Evolutionary conservation across 1,139 yeast species (phyloP).

Genomic region (Debaryomyces udenii): DNA sequence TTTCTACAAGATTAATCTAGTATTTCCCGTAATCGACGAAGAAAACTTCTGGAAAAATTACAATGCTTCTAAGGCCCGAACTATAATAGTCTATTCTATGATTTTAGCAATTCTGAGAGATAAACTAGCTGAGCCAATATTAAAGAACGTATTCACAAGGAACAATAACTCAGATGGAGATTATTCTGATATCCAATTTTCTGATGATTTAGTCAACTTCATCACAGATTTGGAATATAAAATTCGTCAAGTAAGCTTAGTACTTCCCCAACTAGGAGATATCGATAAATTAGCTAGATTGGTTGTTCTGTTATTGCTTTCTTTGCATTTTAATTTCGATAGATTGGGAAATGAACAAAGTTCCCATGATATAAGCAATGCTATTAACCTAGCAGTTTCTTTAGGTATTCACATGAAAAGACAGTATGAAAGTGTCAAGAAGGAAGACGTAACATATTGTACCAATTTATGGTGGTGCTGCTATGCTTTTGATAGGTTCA

Average conservation of each 20-base stretch:
- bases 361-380: slow-evolving; percentile 37
- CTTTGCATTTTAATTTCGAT: slow-evolving; percentile 33
- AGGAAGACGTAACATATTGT: slow-evolving; percentile 24
- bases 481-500: slow-evolving; percentile 38
- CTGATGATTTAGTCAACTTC: slow-evolving; percentile 20
- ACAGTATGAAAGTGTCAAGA: slow-evolving; percentile 15
- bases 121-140: slow-evolving; percentile 30
- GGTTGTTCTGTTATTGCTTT: slow-evolving; percentile 32
- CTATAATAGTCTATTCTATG: slow-evolving; percentile 31
- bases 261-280: slow-evolving; percentile 40
- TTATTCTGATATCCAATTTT: slow-evolving; percentile 15
- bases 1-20: slow-evolving; percentile 36
- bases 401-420: slow-evolving; percentile 38
- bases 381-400: slow-evolving; percentile 33
- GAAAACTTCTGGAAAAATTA: slow-evolving; percentile 33
- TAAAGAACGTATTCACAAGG: slow-evolving; percentile 24
- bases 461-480: slow-evolving; percentile 42
- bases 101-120: slow-evolving; percentile 34
- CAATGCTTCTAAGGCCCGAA: slow-evolving; percentile 24
- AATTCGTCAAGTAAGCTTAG: slow-evolving; percentile 31
- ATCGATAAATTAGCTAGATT: slow-evolving; percentile 36
- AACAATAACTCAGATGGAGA: background rate
- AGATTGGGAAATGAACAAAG: slow-evolving; percentile 40
- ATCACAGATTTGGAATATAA: slow-evolving; percentile 35
- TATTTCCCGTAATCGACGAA: slow-evolving; percentile 38